Base-by-base conservation (phyloP, 495 filamentous ascomycete genomes). In the Trichoderma virens region DNA sequence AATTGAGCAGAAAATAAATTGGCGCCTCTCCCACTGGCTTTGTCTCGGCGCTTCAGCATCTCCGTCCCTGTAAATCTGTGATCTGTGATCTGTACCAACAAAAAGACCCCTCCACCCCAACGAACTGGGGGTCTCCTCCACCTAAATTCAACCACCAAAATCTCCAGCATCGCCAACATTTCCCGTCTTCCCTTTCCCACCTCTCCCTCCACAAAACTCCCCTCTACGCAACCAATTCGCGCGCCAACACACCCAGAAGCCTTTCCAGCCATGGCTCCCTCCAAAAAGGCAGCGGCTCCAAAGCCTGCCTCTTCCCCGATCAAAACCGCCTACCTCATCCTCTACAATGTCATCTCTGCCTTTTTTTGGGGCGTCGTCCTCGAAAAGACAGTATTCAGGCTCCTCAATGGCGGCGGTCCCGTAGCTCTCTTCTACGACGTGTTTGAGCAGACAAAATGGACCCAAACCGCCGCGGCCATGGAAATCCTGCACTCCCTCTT, bases 401-500 rank as follows among this genome's bases (percentile, higher is more conserved):
- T 74, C 31, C 67, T 75, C 32, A 56, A 67, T 45, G 38, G 68
- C 61, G 73, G 68, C 61, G 73, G 74, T 13, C 76, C 72, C 6
- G 31, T 60, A 0, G n/a, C 68, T 60, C 69, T 75, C 28, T 72
- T 82, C 60, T 71, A 80, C 14, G 73, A 77, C 16, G 72, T 82
- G 27, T 85, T 84, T 65, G 78, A 85, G 28, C 91, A 89, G 66
- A 83, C 88, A 54, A 85, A 86, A 66, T 85, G 83, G 79, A 92
- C 89, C 32, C 94, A 99, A 78, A 93, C 89, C 0, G 75, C 90
- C 63, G 93, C 93, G 1, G 69, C 86, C 14, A 78, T 96, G 69
- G 94, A 99, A 76, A 80, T 97, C 31, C 67, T 91, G 62, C 94
- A 98, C 77, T 86, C 90, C 35, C 70, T 84, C 1, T 71, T 86